Conservation (phyloP, 2,329 filamentous ascomycete species). For the Amylocarpus encephaloides region DNA sequence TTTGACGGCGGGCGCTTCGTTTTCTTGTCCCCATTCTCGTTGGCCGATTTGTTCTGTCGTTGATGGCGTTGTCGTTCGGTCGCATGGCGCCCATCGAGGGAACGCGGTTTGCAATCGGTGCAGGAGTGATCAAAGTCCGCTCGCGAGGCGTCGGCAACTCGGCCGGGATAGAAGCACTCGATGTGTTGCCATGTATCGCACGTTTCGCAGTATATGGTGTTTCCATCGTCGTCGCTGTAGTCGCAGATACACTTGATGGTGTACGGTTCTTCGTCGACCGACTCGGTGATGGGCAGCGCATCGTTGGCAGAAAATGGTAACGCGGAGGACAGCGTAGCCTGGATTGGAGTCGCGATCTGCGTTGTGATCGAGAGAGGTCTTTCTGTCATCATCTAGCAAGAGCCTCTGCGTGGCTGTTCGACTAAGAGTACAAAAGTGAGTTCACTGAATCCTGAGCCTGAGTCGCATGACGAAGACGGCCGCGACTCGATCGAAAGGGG, state of each 20-base stretch:
- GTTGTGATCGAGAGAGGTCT: conserved; percentile 31
- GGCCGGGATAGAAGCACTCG: conserved; percentile 82
- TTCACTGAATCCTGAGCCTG: conserved; percentile 32
- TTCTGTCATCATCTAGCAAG: conserved; percentile 36
- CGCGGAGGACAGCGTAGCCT: conserved; percentile 21
- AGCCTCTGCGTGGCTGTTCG: conserved; percentile 31
- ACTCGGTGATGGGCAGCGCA: conserved; percentile 37
- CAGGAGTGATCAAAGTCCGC: conserved; percentile 76
- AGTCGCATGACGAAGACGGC: conserved; percentile 35
- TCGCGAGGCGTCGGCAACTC: conserved; percentile 65
- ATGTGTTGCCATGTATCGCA: conserved; percentile 99
- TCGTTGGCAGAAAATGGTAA: conserved; percentile 21
- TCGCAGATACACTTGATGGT: conserved; percentile 98
- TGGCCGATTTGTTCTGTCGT: conserved; percentile 46
- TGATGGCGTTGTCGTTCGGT: conserved; percentile 63
- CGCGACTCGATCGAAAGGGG: conserved; percentile 28
- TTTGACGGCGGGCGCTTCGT: conserved; percentile 70
- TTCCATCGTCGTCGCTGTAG: conserved; percentile 91
- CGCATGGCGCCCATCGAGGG: conserved; percentile 67
- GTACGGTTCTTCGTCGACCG: conserved; percentile 70
- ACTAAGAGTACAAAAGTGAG: conserved; percentile 28
- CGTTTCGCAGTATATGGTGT: conserved; percentile 90
- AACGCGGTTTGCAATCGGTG: conserved; percentile 76
- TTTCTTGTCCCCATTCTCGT: conserved; percentile 57
- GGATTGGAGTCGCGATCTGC: conserved; percentile 31